A percentile compares a stretch with the other conserved stretches of the same genome.
Conservation (phyloP, 2,329 filamentous ascomycete genomes). For the Phyllachora maydis region DNA sequence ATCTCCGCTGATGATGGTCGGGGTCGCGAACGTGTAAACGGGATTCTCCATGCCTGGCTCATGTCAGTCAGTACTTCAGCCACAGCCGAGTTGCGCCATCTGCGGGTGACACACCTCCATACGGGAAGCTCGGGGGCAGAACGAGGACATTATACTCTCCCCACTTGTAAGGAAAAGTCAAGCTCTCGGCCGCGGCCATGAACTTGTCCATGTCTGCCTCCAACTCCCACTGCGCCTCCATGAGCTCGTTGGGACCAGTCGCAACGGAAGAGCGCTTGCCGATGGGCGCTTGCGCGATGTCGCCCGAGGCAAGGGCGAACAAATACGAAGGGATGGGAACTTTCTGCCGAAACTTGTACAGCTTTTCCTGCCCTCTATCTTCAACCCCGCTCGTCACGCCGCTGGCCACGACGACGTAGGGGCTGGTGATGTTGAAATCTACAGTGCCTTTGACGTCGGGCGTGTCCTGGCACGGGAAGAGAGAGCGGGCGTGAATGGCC, state of each 20-base stretch:
- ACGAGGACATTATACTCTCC: constrained; percentile 88
- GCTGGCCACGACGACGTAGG: constrained; percentile 78
- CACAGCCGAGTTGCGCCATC: not conserved
- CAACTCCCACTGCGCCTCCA: constrained; percentile 75
- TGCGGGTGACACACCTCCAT: constrained; percentile 44
- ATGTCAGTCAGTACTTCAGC: constrained; percentile 4
- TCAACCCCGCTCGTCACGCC: constrained; percentile 38
- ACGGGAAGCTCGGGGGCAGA: constrained; percentile 75
- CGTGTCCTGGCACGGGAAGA: constrained; percentile 95
- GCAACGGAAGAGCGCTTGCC: constrained; percentile 71
- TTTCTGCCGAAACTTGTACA: constrained; percentile 75
- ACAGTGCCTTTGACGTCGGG: constrained; percentile 95
- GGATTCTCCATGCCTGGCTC: constrained; percentile 65
- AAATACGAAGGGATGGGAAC: constrained; percentile 90
- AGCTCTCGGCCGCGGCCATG: constrained; percentile 63
- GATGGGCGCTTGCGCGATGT: constrained; percentile 69
- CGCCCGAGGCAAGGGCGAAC: constrained; percentile 76
- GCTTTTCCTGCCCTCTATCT: constrained; percentile 31
- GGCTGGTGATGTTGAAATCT: constrained; percentile 70
- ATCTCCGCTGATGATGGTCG: constrained; percentile 80
- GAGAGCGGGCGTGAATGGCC: constrained; percentile 80
- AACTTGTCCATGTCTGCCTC: constrained; percentile 84
- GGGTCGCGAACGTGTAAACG: constrained; percentile 86
- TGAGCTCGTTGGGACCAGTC: constrained; percentile 72
- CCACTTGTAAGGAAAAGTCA: constrained; percentile 81